Evolutionary conservation across 108 stramenopile species (phyloP), one percentile per base, ranked within the genome.

Genomic region (Licmophora abbreviata): DNA sequence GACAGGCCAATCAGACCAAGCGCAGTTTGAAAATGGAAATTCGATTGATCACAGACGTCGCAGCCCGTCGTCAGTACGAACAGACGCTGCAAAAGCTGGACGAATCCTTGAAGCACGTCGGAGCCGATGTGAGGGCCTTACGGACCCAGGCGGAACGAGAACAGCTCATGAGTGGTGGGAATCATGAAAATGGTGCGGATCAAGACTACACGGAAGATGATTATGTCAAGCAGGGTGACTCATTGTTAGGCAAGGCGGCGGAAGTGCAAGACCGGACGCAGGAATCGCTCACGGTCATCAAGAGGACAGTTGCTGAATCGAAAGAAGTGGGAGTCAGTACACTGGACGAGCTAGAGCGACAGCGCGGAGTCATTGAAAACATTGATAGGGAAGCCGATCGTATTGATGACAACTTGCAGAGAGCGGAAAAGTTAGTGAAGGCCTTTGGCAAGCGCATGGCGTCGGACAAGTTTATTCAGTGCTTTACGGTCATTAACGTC

Each of bases 361-460:
- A 96, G 58, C 68, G 88, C 9, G 90, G 89, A 32, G 88, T 90
- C 51, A 76, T 95, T 45, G 48, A 66, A 10, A 79, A 80, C 38
- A 93, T 96, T 68, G 91, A 94, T 20, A 68, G 72, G 43, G 85
- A 92, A 28, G 87, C 81, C 14, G 89, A 90, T 71, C 63, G 83
- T 44, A 91, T 96, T 27, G 95, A 92, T 36, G 79, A 92, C 30
- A 77, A 78, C 40, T 70, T 96, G 29, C 70, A 77, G 1, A 38
- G 93, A 24, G 90, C 95, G 5, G 89, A 96, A 55, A 88, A 76
- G 25, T 64, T 96, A n/a, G 68, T 96, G 23, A 92, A 91, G 56
- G 72, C 74, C 9, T 96, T 95, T 64, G 85, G 90, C 6, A 93
- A 90, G 66, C 69, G 93, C 23, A 93, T 96, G 90, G 92, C 92